These are phyloP conservation scores for Diplodia intermedia DNA, from an alignment of 2,329 filamentous ascomycete genomes.

Conservation along the genomic window DNA sequence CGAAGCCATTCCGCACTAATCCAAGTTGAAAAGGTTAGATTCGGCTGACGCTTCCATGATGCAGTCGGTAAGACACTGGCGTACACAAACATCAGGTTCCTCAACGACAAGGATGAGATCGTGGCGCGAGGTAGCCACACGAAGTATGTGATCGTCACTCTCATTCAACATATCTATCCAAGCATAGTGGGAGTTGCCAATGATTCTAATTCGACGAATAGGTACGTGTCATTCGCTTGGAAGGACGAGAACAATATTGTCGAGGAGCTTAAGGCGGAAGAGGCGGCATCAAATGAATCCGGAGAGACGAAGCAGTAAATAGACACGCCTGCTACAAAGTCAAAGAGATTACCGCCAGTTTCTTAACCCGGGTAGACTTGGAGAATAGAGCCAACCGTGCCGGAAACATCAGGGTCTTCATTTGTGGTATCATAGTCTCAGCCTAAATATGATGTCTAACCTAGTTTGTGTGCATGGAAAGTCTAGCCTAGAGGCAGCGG, in stretches of 20 bases:
- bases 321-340: neutral
- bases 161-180: neutral
- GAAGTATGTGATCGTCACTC: constrained; percentile 56
- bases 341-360: neutral
- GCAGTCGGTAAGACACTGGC: constrained; percentile 70
- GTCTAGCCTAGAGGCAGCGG: neutral
- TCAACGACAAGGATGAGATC: constrained; percentile 64
- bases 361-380: neutral
- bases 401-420: neutral
- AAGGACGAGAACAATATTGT: constrained; percentile 68
- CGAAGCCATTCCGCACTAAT: neutral
- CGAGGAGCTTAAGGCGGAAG: constrained; percentile 56
- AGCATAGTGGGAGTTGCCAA: neutral
- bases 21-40: neutral
- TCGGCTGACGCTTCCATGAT: neutral
- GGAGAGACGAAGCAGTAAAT: neutral
- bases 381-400: neutral
- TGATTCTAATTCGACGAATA: constrained; percentile 36
- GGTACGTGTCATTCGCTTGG: constrained; percentile 66
- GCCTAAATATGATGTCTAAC: neutral
- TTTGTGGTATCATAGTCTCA: neutral
- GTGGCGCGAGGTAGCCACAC: constrained; percentile 72
- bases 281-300: neutral
- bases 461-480: neutral
- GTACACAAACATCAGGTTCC: constrained; percentile 68